These are phyloP conservation scores for Osmanthus fragrans DNA, from an alignment of 257 asterid species.

Conservation along the genomic window DNA sequence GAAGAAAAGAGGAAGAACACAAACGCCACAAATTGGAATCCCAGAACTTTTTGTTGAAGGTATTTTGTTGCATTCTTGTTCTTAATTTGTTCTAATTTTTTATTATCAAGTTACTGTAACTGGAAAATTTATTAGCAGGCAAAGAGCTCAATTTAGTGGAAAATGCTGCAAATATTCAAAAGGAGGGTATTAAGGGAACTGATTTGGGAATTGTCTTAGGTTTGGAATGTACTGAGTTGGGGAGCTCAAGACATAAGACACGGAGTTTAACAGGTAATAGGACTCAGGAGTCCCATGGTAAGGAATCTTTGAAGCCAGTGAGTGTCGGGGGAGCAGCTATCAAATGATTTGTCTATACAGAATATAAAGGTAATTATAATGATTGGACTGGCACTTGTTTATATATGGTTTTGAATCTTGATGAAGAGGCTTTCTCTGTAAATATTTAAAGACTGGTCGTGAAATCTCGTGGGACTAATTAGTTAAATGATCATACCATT, in stretches of 20 bases:
- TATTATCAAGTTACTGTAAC: conserved; percentile 19
- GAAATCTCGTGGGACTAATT: neutral
- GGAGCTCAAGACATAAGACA: conserved; percentile 36
- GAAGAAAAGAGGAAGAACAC: conserved; percentile 31
- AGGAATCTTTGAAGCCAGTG: conserved; percentile 29
- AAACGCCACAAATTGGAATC: conserved; percentile 25
- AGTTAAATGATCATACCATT: neutral
- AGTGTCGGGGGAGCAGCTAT: conserved; percentile 34
- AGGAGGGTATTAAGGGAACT: conserved; percentile 26
- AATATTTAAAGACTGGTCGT: neutral
- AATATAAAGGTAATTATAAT: conserved; percentile 38
- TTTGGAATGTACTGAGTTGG: conserved; percentile 52
- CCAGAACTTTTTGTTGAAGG: conserved; percentile 30
- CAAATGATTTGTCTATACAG: conserved; percentile 23
- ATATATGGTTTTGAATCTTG: conserved; percentile 17
- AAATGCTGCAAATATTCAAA: conserved; percentile 37
- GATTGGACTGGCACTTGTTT: conserved; percentile 13
- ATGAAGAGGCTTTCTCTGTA: neutral
- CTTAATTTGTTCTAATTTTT: neutral
- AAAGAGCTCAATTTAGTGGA: conserved; percentile 35
- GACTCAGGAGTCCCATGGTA: conserved; percentile 22
- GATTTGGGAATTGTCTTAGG: conserved; percentile 52
- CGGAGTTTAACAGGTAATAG: conserved; percentile 20
- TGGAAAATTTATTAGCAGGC: conserved; percentile 41
- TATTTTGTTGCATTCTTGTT: conserved; percentile 13